Base-by-base conservation (phyloP, 2,329 filamentous ascomycete genomes). In the Arthrobotrys musiformis region DNA sequence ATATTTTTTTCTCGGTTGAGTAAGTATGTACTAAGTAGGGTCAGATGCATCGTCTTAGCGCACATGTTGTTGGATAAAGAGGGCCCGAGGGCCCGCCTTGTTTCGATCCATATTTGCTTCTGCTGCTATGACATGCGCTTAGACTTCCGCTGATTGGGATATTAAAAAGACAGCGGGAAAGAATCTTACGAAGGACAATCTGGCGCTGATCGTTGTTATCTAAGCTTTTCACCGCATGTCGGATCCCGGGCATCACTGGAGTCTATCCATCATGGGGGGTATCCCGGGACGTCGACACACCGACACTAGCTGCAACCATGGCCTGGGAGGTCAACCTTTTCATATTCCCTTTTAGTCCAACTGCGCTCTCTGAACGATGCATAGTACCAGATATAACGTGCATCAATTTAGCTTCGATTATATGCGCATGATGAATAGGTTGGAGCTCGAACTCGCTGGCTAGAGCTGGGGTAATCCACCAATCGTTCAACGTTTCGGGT, bases 181-280 rank as follows among this genome's bases (percentile, higher is more conserved):
- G 44, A 62, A 70, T 77, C 60, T 63, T 63, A 37, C 66, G 44
- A 67, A 77, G 64, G 66, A 77, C 73, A 77, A 77, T 77, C 50
- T 40, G 52, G 40, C 17, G 73, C 54, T 70, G 73, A 77, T 77
- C 73, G 30, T 30, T 63, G 37, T 46, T 67, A 35, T 67, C 30
- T 66, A 58, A 58, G 54, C 54, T 58, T 58, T 58, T 58, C 4
- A 37, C 40, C 15, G 11, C 19, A 52, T 19, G 28, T 42, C 28
- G 33, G 35, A 50, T 24, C 30, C 52, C 37, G 54, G 42, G 46
- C 28, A 33, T 33, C 44, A 44, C 19, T 40, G 54, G 64, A 46
- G 44, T 42, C 24, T 44, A 58, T 24, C n/a, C 42, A 46, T 70
- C 67, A 37, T 52, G 67, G 58, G 67, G 56, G 46, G 56, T 13